Evolutionary conservation across 2,329 filamentous ascomycete species (phyloP).

Genomic region (Plenodomus tracheiphilus): DNA sequence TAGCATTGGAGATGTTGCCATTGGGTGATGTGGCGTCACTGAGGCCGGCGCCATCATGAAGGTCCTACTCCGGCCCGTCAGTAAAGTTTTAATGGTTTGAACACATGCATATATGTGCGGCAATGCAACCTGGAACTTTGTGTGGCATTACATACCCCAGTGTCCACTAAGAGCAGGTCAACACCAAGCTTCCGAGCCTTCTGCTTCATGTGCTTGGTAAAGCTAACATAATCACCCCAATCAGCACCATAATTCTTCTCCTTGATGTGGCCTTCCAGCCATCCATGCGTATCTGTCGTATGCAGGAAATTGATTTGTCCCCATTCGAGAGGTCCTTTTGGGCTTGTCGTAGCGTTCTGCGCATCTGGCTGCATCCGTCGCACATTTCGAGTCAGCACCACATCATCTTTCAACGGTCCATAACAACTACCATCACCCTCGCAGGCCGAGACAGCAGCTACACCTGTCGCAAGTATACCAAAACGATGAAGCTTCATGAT

Average conservation of each 20-base stretch:
- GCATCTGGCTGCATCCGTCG: slow-evolving; percentile 52
- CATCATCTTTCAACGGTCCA: slow-evolving; percentile 44
- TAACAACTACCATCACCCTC: slow-evolving; percentile 44
- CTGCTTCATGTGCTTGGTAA: slow-evolving; percentile 62
- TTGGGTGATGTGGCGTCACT: slow-evolving; percentile 64
- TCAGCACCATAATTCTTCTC: slow-evolving; percentile 67
- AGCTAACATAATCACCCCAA: slow-evolving; percentile 68
- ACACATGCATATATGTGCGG: slow-evolving; percentile 1
- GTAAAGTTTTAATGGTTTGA: not conserved
- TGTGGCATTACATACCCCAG: slow-evolving; percentile 47
- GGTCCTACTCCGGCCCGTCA: slow-evolving; percentile 48
- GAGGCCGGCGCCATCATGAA: slow-evolving; percentile 68
- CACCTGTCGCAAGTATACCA: slow-evolving; percentile 9
- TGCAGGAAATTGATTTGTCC: slow-evolving; percentile 69
- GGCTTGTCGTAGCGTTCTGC: slow-evolving; percentile 42
- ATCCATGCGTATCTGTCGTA: slow-evolving; percentile 65
- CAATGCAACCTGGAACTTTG: not conserved
- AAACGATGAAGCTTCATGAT: slow-evolving; percentile 15
- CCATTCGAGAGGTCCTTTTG: slow-evolving; percentile 57
- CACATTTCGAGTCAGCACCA: slow-evolving; percentile 47
- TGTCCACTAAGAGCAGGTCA: slow-evolving; percentile 64
- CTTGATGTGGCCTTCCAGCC: slow-evolving; percentile 64
- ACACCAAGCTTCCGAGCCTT: slow-evolving; percentile 61
- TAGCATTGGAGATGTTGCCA: slow-evolving; percentile 57
- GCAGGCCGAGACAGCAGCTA: slow-evolving; percentile 24